A percentile compares a stretch with the other conserved stretches of the same genome.
phyloP scores from a whole-genome alignment of 129 eudicot species.

The Kitagawia praeruptora region DNA sequence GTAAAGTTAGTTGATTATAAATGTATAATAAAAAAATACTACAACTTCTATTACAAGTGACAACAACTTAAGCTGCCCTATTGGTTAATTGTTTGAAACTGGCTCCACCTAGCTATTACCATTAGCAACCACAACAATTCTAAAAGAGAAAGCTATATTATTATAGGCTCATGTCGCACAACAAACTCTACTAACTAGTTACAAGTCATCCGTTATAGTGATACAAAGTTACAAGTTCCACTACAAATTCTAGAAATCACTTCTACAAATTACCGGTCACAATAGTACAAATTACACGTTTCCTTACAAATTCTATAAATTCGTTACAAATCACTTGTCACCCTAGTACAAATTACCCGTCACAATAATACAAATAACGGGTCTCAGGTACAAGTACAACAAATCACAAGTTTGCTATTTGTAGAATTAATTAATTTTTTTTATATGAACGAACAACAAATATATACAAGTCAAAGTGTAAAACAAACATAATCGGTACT shows the following conservation, averaged over 20 bases:
- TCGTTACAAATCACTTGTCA: background rate
- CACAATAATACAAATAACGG: background rate
- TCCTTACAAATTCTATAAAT: too few species aligned
- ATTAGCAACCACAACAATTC: background rate
- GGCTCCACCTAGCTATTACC: background rate
- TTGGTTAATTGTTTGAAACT: background rate
- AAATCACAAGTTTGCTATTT: background rate
- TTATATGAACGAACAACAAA: background rate
- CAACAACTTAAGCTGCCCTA: background rate
- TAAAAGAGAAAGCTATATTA: too few species aligned
- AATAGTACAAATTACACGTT: background rate
- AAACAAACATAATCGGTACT: background rate
- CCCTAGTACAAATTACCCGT: too few species aligned
- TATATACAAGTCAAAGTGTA: too few species aligned
- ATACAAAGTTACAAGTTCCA: too few species aligned
- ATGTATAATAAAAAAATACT: background rate
- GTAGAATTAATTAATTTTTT: background rate
- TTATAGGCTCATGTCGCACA: background rate
- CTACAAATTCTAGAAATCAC: too few species aligned
- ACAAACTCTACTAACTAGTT: too few species aligned
- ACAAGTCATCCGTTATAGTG: too few species aligned
- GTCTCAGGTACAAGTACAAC: background rate
- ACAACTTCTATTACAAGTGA: background rate
- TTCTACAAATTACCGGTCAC: background rate
- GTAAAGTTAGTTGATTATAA: background rate